Percentiles rank a stretch among this genome's conserved stretches.
phyloP scores from a whole-genome alignment of 2,329 filamentous ascomycete genomes.

The Pseudopithomyces maydicus region DNA sequence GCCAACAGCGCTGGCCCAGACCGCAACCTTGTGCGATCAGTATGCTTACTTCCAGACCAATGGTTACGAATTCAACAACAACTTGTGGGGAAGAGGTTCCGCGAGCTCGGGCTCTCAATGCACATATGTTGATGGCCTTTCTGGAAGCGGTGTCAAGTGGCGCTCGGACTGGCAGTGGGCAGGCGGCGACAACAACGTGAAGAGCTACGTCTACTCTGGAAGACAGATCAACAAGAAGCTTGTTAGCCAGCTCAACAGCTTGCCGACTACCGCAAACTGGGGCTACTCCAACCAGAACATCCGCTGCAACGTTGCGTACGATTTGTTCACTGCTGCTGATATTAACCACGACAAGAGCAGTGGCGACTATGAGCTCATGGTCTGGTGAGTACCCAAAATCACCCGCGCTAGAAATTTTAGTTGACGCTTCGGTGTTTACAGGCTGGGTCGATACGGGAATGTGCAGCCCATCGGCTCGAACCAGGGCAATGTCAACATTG shows the following conservation, averaged over 20 bases:
- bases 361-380: constrained; percentile 32
- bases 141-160: constrained; percentile 21
- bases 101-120: constrained; percentile 26
- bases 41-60: constrained; percentile 25
- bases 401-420: too few species aligned
- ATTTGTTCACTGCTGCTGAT: constrained; percentile 28
- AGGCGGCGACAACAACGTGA: constrained; percentile 28
- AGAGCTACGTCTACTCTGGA: constrained; percentile 29
- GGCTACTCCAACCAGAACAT: constrained; percentile 23
- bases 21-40: constrained; percentile 21
- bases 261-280: constrained; percentile 25
- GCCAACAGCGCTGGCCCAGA: not conserved
- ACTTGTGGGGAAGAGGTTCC: constrained; percentile 27
- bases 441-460: constrained; percentile 60
- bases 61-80: constrained; percentile 31
- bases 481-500: constrained; percentile 48
- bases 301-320: constrained; percentile 31
- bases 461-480: constrained; percentile 37
- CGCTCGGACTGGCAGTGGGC: constrained; percentile 22
- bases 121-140: constrained; percentile 23
- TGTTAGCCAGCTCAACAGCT: constrained; percentile 23
- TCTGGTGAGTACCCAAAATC: constrained; percentile 19
- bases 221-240: constrained; percentile 21
- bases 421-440: not conserved
- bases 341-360: constrained; percentile 28